Conservation (phyloP, 2,329 filamentous ascomycete genomes). For the Gliomastix tumulicola region DNA sequence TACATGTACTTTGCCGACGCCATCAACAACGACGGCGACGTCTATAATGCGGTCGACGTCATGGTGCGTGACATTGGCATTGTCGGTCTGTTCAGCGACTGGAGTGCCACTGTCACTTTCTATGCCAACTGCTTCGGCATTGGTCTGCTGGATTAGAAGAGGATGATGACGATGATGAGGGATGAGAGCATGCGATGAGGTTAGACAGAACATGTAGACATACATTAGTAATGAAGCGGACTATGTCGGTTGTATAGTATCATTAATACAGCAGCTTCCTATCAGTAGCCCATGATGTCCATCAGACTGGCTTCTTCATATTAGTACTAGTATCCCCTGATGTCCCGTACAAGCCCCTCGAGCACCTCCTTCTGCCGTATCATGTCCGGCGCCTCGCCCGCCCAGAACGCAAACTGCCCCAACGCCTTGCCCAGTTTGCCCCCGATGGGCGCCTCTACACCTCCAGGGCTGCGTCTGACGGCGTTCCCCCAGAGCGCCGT, state of each 20-base stretch:
- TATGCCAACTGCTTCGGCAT: conserved; percentile 63
- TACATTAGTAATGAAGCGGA: too few species aligned
- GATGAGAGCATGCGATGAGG: too few species aligned
- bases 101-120: conserved; percentile 61
- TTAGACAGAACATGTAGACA: neutral
- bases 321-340: conserved; percentile 7
- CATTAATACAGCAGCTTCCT: too few species aligned
- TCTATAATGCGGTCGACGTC: conserved; percentile 60
- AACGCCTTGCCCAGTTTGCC: conserved; percentile 11
- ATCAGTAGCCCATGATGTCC: conserved; percentile 6
- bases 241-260: too few species aligned
- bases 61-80: conserved; percentile 55
- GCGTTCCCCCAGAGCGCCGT: conserved; percentile 8
- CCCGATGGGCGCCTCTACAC: conserved; percentile 5
- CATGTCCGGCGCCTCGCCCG: conserved; percentile 9
- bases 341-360: conserved; percentile 7
- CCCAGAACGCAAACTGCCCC: conserved; percentile 11
- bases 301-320: too few species aligned
- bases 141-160: conserved; percentile 2
- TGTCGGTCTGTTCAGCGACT: conserved; percentile 59
- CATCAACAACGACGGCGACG: conserved; percentile 57
- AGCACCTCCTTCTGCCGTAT: conserved; percentile 7
- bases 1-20: conserved; percentile 47
- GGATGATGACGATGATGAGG: neutral
- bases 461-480: conserved; percentile 1